Conservation (phyloP, 495 filamentous ascomycete species). For the Podospora sp. region DNA sequence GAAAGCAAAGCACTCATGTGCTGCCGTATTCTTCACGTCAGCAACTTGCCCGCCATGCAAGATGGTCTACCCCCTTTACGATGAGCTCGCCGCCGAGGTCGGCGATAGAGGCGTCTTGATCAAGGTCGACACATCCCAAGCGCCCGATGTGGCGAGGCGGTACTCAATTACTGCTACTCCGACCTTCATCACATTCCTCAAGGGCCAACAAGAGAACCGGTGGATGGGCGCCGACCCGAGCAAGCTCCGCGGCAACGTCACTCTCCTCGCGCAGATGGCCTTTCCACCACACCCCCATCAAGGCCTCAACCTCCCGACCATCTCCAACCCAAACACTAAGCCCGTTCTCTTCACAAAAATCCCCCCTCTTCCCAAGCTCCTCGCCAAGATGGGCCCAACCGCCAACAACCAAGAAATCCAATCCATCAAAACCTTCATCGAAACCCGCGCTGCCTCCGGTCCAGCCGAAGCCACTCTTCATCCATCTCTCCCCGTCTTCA, state of each 20-base stretch:
- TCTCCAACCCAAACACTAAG: conserved; percentile 63
- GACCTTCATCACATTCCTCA: conserved; percentile 87
- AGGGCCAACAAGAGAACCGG: conserved; percentile 71
- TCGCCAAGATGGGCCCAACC: conserved; percentile 67
- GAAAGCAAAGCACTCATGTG: conserved; percentile 64
- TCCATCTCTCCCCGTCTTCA: conserved; percentile 55
- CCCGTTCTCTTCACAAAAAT: conserved; percentile 76
- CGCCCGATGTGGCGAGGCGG: conserved; percentile 63
- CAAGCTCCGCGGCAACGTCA: conserved; percentile 70
- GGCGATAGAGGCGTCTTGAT: conserved; percentile 72
- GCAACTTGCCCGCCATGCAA: conserved; percentile 86
- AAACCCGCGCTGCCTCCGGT: conserved; percentile 53
- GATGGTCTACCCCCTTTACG: conserved; percentile 78
- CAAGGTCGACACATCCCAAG: conserved; percentile 76
- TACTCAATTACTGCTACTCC: conserved; percentile 79
- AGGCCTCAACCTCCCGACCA: conserved; percentile 65
- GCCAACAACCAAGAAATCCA: conserved; percentile 57
- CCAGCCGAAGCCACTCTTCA: conserved; percentile 64
- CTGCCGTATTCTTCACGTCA: conserved; percentile 91
- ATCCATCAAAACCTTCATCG: conserved; percentile 67
- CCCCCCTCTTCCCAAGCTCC: conserved; percentile 81
- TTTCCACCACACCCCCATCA: conserved; percentile 77
- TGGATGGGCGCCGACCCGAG: conserved; percentile 77
- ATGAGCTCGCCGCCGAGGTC: conserved; percentile 74
- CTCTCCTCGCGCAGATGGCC: conserved; percentile 73